Evolutionary conservation across 1,284 basidiomycete species (phyloP), one percentile per base, ranked within the genome.

Genomic region (Gomphus bonarii): DNA sequence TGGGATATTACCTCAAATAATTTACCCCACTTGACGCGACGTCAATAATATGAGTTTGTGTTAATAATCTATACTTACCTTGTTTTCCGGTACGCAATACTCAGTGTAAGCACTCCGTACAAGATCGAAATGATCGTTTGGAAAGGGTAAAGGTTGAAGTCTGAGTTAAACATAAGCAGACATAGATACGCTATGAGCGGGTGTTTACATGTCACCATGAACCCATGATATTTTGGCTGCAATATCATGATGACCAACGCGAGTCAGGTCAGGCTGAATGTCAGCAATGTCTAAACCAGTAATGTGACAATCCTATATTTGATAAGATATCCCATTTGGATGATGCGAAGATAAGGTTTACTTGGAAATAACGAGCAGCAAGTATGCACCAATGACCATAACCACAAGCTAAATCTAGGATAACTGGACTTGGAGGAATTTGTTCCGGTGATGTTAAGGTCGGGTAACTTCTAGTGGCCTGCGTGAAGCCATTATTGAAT

Each of bases 401-500:
- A 3, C 91, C 91, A 65, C 88, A 91, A 0, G 91, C 91, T 25
- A 94, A 71, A 65, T 88, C 86, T 9, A 90, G 76, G 0, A 86
- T 59, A n/a, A 57, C 73, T 5, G 72, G 69, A 1, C 63, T 50
- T 0, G 85, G 85, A 16, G 79, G 76, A 0, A 64, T 65, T 5
- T 22, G 18, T 10, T 58, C 57, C 25, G 33, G 31, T 1, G 50
- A 22, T 14, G 50, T 53, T 7, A 43, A 12, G 6, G 48, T 31
- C 7, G 50, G 50, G 14, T 36, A 25, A 22, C 43, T 40, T 7
- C 43, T 36, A 7, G 42, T 33, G 16, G 25, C 11, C 25, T 46
- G 28, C 16, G 46, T 14, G n/a, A 35, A 35, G 6, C 7, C 9
- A 40, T 33, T 46, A 20, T 52, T 47, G 43, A 50, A 58, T 12